Evolutionary conservation across 2,329 filamentous ascomycete genomes (phyloP), one percentile per base, ranked within the genome.

Genomic region (Alternaria ventricosa): DNA sequence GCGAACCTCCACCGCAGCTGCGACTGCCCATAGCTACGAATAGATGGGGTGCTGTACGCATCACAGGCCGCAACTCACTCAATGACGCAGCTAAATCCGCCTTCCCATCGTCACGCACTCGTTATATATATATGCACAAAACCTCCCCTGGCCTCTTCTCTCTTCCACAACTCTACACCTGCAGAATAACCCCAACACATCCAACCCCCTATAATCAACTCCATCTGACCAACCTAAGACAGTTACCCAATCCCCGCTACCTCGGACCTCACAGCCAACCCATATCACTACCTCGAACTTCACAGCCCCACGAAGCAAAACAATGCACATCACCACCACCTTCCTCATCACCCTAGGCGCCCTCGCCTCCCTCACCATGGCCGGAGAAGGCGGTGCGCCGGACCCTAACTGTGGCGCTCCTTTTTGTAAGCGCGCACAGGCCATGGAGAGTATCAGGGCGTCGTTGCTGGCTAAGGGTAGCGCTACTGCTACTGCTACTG

Each of bases 361-460:
- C 43, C 4, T 55, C n/a, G 13, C 25, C 12, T 22, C 22, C 15
- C 58, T 61, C 27, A 20, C 51, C 20, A 3, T 56, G 15, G 50
- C 44, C 15, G 27, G 27, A 6, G 9, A 43, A 12, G 9, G 8
- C 43, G 27, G 5, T 11, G 20, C 51, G 10, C 30, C 27, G 18
- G 8, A n/a, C 12, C 62, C 62, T 4, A 41, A n/a, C 22, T 65
- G 59, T 30, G 62, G 62, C 12, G 45, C 62, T 9, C 62, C 45
- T 1, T 65, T 65, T n/a, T 62, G 62, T 46, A 44, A 12, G 12
- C 62, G 62, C 27, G 22, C 13, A 12, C 25, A 41, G 10, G 30
- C 53, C 10, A 18, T 41, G n/a, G 9, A 22, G 15, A 11, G 3
- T 11, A 18, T 30, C 25, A 41, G 27, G 23, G 18, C 51, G 13